phyloP scores from a whole-genome alignment of 352 stramenopile genomes.

The Pseudoperonospora humuli region DNA sequence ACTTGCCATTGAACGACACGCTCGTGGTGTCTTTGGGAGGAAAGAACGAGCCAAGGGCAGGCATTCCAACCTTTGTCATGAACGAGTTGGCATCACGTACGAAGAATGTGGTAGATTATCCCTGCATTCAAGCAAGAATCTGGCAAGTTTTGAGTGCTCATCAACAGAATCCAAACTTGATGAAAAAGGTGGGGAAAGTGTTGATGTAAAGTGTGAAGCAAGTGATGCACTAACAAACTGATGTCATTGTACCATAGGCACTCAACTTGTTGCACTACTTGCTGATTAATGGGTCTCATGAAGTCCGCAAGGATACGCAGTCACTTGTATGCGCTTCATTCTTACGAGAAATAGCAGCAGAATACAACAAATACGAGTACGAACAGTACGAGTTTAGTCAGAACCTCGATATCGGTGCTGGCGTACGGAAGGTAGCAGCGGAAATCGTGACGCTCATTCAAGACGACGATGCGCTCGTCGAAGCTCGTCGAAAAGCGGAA shows the following conservation, averaged over 20 bases:
- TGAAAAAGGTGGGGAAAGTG: constrained; percentile 71
- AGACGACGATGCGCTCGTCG: constrained; percentile 44
- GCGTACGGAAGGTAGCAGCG: constrained; percentile 48
- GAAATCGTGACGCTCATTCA: constrained; percentile 42
- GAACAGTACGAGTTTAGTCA: constrained; percentile 72
- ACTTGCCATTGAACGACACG: constrained; percentile 48
- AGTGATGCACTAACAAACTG: no score
- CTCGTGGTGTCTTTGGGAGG: no score
- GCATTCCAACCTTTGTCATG: no score
- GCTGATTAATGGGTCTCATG: constrained; percentile 60
- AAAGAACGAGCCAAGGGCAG: no score
- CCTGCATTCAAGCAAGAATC: constrained; percentile 60
- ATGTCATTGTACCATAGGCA: constrained; percentile 18
- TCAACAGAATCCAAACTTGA: constrained; percentile 39
- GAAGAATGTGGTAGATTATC: constrained; percentile 67
- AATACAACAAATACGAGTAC: constrained; percentile 72
- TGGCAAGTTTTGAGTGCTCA: constrained; percentile 62
- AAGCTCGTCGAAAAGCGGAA: constrained; percentile 36
- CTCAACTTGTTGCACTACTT: constrained; percentile 55
- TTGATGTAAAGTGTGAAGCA: no score
- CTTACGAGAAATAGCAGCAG: constrained; percentile 30
- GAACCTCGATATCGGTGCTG: constrained; percentile 54
- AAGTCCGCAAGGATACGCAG: constrained; percentile 59
- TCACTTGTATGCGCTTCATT: constrained; percentile 37
- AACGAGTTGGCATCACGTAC: constrained; percentile 58